A percentile compares a stretch with the other conserved stretches of the same genome.
Conservation (phyloP, 306 rosid genomes). For the Trifolium pratense region DNA sequence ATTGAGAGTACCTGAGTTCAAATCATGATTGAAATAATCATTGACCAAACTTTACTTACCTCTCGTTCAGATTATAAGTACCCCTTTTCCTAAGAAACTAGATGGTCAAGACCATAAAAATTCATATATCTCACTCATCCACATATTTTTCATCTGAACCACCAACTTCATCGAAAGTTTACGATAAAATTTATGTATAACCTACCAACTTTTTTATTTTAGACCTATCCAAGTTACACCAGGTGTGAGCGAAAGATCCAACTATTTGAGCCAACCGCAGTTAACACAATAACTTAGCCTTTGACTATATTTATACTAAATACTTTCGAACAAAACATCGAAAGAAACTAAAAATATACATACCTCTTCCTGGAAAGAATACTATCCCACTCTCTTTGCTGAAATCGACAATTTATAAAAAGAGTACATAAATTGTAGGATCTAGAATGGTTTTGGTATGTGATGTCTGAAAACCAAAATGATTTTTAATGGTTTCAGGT, state of each 20-base stretch:
- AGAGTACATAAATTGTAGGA: no score
- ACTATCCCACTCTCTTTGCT: slow-evolving; percentile 52
- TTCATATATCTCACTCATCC: not conserved
- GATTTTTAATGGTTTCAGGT: no score
- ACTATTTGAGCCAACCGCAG: not conserved
- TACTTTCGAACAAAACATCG: not conserved
- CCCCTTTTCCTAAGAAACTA: no score
- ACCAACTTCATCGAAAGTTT: not conserved
- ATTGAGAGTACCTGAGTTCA: no score
- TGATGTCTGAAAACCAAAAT: no score
- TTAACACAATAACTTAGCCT: not conserved
- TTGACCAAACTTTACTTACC: no score
- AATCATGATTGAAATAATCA: no score
- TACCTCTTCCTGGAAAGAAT: slow-evolving; percentile 74
- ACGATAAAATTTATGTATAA: no score
- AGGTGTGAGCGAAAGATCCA: not conserved
- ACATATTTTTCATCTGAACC: not conserved
- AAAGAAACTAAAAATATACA: no score
- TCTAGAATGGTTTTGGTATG: no score
- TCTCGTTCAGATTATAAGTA: no score
- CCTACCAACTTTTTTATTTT: not conserved
- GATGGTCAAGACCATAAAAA: no score
- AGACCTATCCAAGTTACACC: not conserved
- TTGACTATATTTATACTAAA: not conserved
- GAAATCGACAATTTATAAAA: slow-evolving; percentile 65